Conservation (phyloP, 768 basidiomycete species). For the Hericium rajendrae region DNA sequence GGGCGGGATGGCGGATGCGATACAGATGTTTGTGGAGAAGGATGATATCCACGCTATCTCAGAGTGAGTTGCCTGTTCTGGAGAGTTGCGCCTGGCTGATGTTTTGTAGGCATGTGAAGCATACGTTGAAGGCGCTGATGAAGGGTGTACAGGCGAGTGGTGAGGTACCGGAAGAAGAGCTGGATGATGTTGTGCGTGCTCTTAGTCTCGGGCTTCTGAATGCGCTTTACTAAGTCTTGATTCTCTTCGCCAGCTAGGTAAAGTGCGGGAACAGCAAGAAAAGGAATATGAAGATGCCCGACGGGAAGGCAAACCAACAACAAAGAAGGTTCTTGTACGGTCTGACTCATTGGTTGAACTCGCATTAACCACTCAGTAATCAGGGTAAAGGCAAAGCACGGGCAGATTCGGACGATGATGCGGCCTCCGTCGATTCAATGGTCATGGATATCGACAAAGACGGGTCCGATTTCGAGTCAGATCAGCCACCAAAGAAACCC, state of each 20-base stretch:
- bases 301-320: slow-evolving; percentile 19
- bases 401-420: slow-evolving; percentile 41
- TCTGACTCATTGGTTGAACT: no score
- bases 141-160: slow-evolving; percentile 58
- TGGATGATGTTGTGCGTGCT: slow-evolving; percentile 59
- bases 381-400: slow-evolving; percentile 44
- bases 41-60: slow-evolving; percentile 91
- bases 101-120: slow-evolving; percentile 50
- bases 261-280: slow-evolving; percentile 64
- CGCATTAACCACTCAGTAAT: not conserved
- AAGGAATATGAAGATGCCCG: slow-evolving; percentile 45
- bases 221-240: not conserved
- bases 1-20: slow-evolving; percentile 86
- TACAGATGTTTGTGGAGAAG: slow-evolving; percentile 94
- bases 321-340: not conserved
- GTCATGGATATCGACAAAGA: slow-evolving; percentile 55
- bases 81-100: not conserved
- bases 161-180: slow-evolving; percentile 60
- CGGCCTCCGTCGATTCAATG: slow-evolving; percentile 60
- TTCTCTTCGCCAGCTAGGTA: slow-evolving; percentile 39
- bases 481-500: slow-evolving; percentile 18
- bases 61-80: slow-evolving; percentile 40
- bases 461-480: slow-evolving; percentile 18
- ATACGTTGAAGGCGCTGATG: slow-evolving; percentile 50
- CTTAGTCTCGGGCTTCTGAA: not conserved